phyloP scores from a whole-genome alignment of 331 rosid species.

The Acacia pycnantha region DNA sequence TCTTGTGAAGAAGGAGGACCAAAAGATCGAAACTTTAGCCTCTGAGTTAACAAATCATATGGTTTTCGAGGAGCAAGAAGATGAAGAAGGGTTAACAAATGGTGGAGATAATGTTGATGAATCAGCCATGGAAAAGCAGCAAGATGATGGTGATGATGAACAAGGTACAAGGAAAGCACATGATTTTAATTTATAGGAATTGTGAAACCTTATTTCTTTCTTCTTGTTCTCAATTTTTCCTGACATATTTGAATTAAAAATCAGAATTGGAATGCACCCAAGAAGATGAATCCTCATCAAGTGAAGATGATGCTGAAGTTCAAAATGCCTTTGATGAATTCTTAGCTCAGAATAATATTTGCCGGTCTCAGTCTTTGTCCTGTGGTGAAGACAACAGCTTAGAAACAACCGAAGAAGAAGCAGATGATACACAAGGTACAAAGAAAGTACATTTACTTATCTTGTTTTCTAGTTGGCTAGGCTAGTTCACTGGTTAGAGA shows the following conservation, averaged over 20 bases:
- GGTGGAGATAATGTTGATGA: constrained; percentile 23
- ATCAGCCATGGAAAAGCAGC: constrained; percentile 29
- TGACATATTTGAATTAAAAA: background rate
- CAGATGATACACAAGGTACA: constrained; percentile 45
- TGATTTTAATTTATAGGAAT: constrained; percentile 3
- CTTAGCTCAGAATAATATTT: constrained; percentile 41
- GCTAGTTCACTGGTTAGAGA: constrained; percentile 6
- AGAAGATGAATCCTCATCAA: constrained; percentile 47
- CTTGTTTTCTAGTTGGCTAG: background rate
- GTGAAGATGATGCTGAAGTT: constrained; percentile 43
- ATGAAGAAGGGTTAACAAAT: constrained; percentile 22
- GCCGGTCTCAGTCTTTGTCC: constrained; percentile 27
- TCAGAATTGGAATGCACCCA: constrained; percentile 25
- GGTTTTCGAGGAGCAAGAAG: constrained; percentile 18
- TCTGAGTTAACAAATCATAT: constrained; percentile 16
- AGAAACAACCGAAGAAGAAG: constrained; percentile 35
- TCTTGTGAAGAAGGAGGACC: constrained; percentile 12
- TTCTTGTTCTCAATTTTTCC: constrained; percentile 9
- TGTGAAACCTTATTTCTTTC: background rate
- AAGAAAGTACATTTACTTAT: constrained; percentile 16
- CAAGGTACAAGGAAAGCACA: constrained; percentile 46
- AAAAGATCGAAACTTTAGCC: constrained; percentile 13
- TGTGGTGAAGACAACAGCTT: constrained; percentile 17
- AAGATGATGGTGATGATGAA: constrained; percentile 28
- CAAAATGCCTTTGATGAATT: constrained; percentile 36